Evolutionary conservation across 768 basidiomycete species (phyloP).

Genomic region (Daedaleopsis nitida): DNA sequence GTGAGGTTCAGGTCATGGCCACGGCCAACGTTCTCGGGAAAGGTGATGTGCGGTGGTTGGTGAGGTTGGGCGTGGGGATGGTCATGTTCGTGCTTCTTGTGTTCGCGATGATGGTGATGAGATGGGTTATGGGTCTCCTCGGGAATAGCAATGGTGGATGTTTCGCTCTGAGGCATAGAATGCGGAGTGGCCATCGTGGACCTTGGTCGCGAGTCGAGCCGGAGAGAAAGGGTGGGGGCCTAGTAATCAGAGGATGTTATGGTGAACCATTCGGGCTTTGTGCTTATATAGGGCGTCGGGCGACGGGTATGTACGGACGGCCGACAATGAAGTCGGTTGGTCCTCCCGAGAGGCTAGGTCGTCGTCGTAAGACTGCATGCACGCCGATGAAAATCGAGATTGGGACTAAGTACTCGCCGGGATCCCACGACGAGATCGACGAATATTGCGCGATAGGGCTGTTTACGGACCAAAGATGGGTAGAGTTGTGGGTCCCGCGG

Average conservation of each 20-base stretch:
- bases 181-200: background rate
- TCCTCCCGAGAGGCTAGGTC: background rate
- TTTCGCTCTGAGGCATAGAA: conserved; percentile 6
- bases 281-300: conserved; percentile 9
- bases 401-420: background rate
- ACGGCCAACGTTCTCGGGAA: conserved; percentile 9
- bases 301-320: conserved; percentile 14
- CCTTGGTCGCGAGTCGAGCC: conserved; percentile 1
- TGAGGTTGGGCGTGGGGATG: background rate
- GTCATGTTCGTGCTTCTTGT: conserved; percentile 4
- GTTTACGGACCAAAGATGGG: background rate
- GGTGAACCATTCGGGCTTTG: conserved; percentile 1
- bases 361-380: background rate
- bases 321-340: conserved; percentile 4
- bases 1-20: conserved; percentile 8
- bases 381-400: conserved; percentile 7
- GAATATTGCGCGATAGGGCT: background rate
- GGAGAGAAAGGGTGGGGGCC: conserved; percentile 2
- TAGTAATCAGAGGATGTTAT: background rate
- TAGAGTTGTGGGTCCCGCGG: background rate
- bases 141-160: background rate
- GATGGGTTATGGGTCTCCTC: background rate
- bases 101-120: conserved; percentile 14
- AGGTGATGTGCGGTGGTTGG: conserved; percentile 12
- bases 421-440: background rate